Evolutionary conservation across 2,329 filamentous ascomycete genomes (phyloP).

Genomic region (Dactylellina drechsleri): DNA sequence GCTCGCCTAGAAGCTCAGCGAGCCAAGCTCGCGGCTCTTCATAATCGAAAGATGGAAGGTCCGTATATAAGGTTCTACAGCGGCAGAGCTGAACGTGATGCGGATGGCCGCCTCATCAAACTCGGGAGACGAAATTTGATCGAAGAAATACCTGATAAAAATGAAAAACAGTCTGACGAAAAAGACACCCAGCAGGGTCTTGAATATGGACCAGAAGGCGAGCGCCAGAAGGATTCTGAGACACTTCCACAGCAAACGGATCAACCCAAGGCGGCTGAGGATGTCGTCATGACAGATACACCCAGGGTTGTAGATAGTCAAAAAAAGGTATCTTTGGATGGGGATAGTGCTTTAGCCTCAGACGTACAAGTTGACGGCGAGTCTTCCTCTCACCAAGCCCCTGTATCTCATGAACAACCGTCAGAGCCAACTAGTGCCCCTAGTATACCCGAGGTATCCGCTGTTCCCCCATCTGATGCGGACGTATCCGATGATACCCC

Average conservation of each 20-base stretch:
- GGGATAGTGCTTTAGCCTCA: not conserved
- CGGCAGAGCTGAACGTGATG: constrained; percentile 79
- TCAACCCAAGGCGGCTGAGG: constrained; percentile 30
- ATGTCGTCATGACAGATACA: constrained; percentile 43
- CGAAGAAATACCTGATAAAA: constrained; percentile 54
- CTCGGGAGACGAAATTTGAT: constrained; percentile 68
- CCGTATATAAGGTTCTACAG: constrained; percentile 94
- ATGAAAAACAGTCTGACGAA: constrained; percentile 37
- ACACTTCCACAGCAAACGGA: constrained; percentile 59
- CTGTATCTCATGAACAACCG: not conserved
- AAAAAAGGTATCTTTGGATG: not conserved
- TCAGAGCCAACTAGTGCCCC: constrained; percentile 1
- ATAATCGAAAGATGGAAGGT: constrained; percentile 85
- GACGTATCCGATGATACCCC: constrained; percentile 39
- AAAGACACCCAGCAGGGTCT: constrained; percentile 10
- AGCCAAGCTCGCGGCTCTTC: constrained; percentile 84
- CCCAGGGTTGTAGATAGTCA: not conserved
- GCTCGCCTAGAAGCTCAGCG: constrained; percentile 83
- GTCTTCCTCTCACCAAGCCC: not conserved
- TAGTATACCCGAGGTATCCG: constrained; percentile 51
- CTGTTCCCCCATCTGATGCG: constrained; percentile 50
- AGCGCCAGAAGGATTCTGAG: constrained; percentile 31
- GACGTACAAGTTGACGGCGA: not conserved
- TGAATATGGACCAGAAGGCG: not conserved
- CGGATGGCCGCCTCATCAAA: constrained; percentile 75